A percentile compares a stretch with the other conserved stretches of the same genome.
phyloP scores from a whole-genome alignment of 2,329 filamentous ascomycete genomes.

The Emergomyces pasteurianus region DNA sequence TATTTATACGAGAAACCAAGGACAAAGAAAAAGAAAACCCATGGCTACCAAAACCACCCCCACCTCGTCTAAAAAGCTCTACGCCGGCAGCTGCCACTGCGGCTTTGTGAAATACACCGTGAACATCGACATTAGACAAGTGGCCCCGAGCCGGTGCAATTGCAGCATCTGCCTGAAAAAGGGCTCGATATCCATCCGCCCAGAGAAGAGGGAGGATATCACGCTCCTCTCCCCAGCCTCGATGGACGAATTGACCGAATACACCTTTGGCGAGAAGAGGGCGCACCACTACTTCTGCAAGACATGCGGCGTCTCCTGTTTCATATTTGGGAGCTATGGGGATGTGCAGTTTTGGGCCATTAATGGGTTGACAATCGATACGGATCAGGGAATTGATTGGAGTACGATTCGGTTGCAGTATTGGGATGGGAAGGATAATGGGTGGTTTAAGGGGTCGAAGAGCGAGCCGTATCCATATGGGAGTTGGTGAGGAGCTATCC shows the following conservation, averaged over 20 bases:
- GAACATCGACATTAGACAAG: constrained; percentile 11
- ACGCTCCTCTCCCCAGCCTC: constrained; percentile 6
- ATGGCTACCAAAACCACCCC: neutral
- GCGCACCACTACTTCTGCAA: constrained; percentile 9
- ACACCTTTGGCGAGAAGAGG: constrained; percentile 3
- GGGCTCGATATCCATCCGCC: constrained; percentile 1
- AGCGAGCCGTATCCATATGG: constrained; percentile 6
- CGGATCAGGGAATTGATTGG: constrained; percentile 6
- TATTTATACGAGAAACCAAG: neutral
- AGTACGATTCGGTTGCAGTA: constrained; percentile 7
- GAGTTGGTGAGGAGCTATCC: constrained; percentile 2
- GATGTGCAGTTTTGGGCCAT: neutral
- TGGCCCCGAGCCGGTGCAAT: constrained; percentile 6
- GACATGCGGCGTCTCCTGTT: constrained; percentile 8
- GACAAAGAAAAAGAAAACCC: neutral
- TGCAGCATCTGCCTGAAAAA: constrained; percentile 12
- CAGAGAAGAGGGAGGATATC: neutral
- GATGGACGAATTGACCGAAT: constrained; percentile 4
- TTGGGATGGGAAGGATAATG: constrained; percentile 6
- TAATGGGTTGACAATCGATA: constrained; percentile 9
- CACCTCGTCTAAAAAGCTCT: neutral
- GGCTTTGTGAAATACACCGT: constrained; percentile 8
- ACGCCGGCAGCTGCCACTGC: constrained; percentile 11
- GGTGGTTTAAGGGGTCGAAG: constrained; percentile 3
- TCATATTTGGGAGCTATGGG: neutral